Percentiles rank a stretch among this genome's conserved stretches.
These are phyloP conservation scores for Aspergillus sp. DNA, from an alignment of 2,329 filamentous ascomycete species.

Conservation along the genomic window DNA sequence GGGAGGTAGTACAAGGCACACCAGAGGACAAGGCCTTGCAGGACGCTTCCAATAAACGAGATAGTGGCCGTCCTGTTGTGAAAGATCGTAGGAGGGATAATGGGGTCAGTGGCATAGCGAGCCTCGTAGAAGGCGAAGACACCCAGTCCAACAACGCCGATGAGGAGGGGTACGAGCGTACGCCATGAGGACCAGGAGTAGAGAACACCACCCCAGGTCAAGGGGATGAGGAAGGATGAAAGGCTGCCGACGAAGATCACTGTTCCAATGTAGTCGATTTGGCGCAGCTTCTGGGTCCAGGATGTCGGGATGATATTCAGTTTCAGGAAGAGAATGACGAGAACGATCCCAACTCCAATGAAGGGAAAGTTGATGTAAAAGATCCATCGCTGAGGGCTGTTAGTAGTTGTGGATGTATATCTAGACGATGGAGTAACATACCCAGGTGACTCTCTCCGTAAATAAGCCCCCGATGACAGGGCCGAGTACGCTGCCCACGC, in stretches of 20 bases:
- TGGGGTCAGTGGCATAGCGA: conserved; percentile 1
- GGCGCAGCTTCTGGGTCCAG: conserved; percentile 39
- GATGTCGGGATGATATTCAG: not conserved
- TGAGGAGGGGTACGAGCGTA: conserved; percentile 59
- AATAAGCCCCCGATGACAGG: conserved; percentile 44
- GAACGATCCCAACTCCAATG: conserved; percentile 18
- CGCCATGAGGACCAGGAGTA: conserved; percentile 63
- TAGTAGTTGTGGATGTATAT: not conserved
- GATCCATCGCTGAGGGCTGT: conserved; percentile 20
- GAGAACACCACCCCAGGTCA: conserved; percentile 65
- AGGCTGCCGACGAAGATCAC: conserved; percentile 59
- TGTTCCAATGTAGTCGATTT: conserved; percentile 60
- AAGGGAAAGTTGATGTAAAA: conserved; percentile 31
- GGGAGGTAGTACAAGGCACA: conserved; percentile 55
- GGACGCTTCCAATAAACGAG: conserved; percentile 34
- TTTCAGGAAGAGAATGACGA: conserved; percentile 14
- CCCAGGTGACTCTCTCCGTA: conserved; percentile 32
- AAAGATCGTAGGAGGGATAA: conserved; percentile 46
- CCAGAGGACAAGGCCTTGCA: conserved; percentile 41
- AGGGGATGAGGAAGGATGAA: conserved; percentile 59
- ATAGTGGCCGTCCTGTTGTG: conserved; percentile 36
- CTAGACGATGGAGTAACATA: not conserved
- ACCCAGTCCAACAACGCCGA: conserved; percentile 50
- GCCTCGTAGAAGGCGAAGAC: conserved; percentile 16
- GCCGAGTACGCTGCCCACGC: conserved; percentile 37